Evolutionary conservation across 257 asterid species (phyloP), one percentile per base, ranked within the genome.

Genomic region (Solanum clarkiae): DNA sequence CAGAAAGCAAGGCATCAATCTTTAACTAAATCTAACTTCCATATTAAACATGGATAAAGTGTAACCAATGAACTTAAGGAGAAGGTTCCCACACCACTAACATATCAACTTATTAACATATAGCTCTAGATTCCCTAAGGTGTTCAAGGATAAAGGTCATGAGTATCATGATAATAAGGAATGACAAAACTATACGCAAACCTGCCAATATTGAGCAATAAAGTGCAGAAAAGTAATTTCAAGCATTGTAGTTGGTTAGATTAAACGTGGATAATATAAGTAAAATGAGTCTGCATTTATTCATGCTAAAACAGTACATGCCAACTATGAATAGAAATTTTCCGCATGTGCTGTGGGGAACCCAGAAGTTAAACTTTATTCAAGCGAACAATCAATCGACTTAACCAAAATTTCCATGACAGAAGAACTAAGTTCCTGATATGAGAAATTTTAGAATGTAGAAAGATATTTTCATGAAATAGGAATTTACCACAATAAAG

Each of bases 401-500:
- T 77, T 77, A 45, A 49, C 82, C 51, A 51, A 32, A 10, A 77
- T 54, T 51, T 75, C 60, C 81, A 75, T 75, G 62, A 14, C 81
- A 77, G 63, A 75, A 77, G 63, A 77, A 8, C 42, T 29, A 74
- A 24, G 82, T 49, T 77, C 62, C 26, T 77, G 16, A 24, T 77
- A 77, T 26, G 62, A 77, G 60, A 47, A 49, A 24, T 49, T 18
- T n/a, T 68, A 54, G 22, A 84, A 22, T n/a, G 3, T 24, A 49
- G 1, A 13, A 77, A 49, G 26, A 24, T 24, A 77, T 24, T 77
- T 71, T 8, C 45, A 77, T 51, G 22, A 15, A 80, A 45, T 15
- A 68, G 68, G 71, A 32, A 54, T 80, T 88, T 93, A 93, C 98
- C 97, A 95, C 86, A 96, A 88, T n/a, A 89, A 93, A 56, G 98